These are phyloP conservation scores for Ophiostoma sp. DNA, from an alignment of 2,329 filamentous ascomycete species.

Conservation along the genomic window DNA sequence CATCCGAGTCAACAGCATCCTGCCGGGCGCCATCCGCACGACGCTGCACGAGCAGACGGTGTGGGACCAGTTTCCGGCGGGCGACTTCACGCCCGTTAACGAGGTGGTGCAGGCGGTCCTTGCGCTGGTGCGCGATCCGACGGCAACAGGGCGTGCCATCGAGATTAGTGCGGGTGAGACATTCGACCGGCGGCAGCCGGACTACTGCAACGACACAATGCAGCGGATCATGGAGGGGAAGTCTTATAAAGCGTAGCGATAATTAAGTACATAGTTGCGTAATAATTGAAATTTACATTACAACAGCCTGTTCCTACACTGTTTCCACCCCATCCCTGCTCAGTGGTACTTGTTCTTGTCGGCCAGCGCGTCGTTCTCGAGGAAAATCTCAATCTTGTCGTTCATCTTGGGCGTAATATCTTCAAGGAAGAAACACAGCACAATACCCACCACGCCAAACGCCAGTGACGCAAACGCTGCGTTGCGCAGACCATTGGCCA, in stretches of 20 bases:
- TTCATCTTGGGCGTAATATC: conserved; percentile 40
- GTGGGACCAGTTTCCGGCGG: background rate
- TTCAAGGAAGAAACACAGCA: conserved; percentile 36
- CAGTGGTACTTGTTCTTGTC: conserved; percentile 36
- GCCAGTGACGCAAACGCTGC: conserved; percentile 33
- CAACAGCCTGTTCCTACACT: too few relatives aligned
- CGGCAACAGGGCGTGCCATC: conserved; percentile 2
- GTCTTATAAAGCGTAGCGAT: background rate
- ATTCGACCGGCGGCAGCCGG: conserved; percentile 3
- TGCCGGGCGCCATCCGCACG: conserved; percentile 1
- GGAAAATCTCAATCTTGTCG: conserved; percentile 39
- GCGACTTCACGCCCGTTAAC: background rate
- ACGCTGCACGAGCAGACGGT: background rate
- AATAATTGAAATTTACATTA: too few relatives aligned
- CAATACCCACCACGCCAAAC: conserved; percentile 35
- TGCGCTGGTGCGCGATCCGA: background rate
- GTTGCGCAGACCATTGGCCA: conserved; percentile 27
- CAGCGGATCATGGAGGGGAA: background rate
- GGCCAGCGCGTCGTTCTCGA: conserved; percentile 37
- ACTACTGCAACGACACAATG: conserved; percentile 3
- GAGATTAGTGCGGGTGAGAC: conserved; percentile 1
- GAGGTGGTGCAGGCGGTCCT: conserved; percentile 4
- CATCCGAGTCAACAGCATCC: conserved; percentile 6
- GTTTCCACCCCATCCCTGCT: too few relatives aligned
- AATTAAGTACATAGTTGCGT: too few relatives aligned